A percentile compares a stretch with the other conserved stretches of the same genome.
Conservation (phyloP, 495 filamentous ascomycete species). For the Pyrenula aspistea region DNA sequence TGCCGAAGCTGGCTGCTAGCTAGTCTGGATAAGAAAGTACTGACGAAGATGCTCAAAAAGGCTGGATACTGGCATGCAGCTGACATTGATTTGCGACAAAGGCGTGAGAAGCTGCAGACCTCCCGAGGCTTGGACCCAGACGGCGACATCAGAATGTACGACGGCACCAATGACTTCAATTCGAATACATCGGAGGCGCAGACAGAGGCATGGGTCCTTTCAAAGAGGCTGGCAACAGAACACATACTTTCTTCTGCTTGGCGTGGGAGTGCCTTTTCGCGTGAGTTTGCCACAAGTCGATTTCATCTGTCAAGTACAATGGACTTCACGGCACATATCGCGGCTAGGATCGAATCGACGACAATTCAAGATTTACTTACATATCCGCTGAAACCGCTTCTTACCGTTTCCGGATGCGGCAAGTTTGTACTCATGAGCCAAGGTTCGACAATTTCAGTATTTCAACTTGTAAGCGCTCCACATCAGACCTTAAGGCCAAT, state of each 20-base stretch:
- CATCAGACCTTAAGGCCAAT: constrained; percentile 25
- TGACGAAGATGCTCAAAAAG: constrained; percentile 39
- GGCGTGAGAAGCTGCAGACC: constrained; percentile 46
- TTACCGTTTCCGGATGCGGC: constrained; percentile 31
- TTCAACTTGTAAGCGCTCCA: constrained; percentile 28
- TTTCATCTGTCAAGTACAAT: constrained; percentile 9
- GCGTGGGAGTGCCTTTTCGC: not conserved
- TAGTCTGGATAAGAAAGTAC: constrained; percentile 40
- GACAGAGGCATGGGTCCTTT: constrained; percentile 3
- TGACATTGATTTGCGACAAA: constrained; percentile 19
- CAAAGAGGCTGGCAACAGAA: not conserved
- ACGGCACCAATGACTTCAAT: constrained; percentile 22
- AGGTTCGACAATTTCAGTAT: constrained; percentile 49
- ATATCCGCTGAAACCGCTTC: constrained; percentile 1
- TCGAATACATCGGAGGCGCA: constrained; percentile 11
- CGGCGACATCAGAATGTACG: constrained; percentile 14
- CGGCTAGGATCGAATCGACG: constrained; percentile 1
- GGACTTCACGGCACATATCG: constrained; percentile 14
- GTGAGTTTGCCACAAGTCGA: not conserved
- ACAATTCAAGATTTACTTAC: not conserved
- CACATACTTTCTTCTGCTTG: not conserved
- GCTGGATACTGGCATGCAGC: constrained; percentile 49
- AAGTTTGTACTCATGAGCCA: constrained; percentile 45
- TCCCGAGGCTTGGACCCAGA: constrained; percentile 34
- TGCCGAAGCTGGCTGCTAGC: constrained; percentile 56